A percentile compares a stretch with the other conserved stretches of the same genome.
These are phyloP conservation scores for Austroboletus olivaceoglutinosus DNA, from an alignment of 1,284 basidiomycete species.

Conservation along the genomic window DNA sequence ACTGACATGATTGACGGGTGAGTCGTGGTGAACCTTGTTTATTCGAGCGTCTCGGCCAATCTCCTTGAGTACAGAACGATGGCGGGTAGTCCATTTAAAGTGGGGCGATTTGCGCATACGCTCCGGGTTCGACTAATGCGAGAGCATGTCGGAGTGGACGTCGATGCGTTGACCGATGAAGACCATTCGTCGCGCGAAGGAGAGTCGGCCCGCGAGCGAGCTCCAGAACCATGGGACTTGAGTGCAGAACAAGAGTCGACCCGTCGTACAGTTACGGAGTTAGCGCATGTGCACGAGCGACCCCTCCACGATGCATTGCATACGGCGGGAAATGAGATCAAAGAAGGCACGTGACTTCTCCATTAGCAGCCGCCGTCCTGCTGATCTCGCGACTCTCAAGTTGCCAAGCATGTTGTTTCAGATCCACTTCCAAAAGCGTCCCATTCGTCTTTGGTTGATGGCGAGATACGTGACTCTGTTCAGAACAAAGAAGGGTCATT, in stretches of 20 bases:
- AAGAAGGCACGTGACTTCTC: conserved; percentile 47
- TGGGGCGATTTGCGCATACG: conserved; percentile 95
- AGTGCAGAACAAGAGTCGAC: conserved; percentile 67
- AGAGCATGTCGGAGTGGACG: conserved; percentile 94
- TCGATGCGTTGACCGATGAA: conserved; percentile 85
- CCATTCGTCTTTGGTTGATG: conserved; percentile 30
- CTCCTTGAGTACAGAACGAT: conserved; percentile 60
- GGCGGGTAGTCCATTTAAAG: conserved; percentile 93
- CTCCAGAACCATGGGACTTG: conserved; percentile 76
- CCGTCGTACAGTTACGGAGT: conserved; percentile 42
- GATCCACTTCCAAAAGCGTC: conserved; percentile 38
- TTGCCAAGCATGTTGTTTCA: conserved; percentile 39
- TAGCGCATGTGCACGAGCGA: conserved; percentile 38
- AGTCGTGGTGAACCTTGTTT: conserved; percentile 21
- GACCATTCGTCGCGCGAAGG: conserved; percentile 62
- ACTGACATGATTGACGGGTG: conserved; percentile 95
- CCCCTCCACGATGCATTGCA: conserved; percentile 37
- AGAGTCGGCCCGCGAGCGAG: conserved; percentile 51
- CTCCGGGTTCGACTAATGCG: conserved; percentile 93
- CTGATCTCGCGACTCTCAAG: conserved; percentile 32
- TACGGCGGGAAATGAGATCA: conserved; percentile 39
- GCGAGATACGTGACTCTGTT: conserved; percentile 1
- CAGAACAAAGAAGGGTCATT: conserved; percentile 32
- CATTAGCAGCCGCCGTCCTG: not conserved
- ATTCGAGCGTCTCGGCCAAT: conserved; percentile 1